These are phyloP conservation scores for carrot (Daucus carota) DNA, from an alignment of 129 eudicot genomes.

Conservation along the genomic window DH1_v3.0 NC_030385.2:9619501-9620000, in stretches of 20 bases:
- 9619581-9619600: neutral
- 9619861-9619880: too few relatives aligned
- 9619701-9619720: neutral
- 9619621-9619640: slow-evolving; percentile 2
- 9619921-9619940: too few relatives aligned
- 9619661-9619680: neutral
- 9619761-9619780: neutral
- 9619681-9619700: neutral
- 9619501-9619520: neutral
- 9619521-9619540: neutral
- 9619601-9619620: neutral
- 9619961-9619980: too few relatives aligned
- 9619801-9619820: too few relatives aligned
- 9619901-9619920: too few relatives aligned
- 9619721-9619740: neutral
- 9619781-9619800: too few relatives aligned
- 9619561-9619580: slow-evolving; percentile 2
- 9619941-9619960: too few relatives aligned
- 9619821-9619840: too few relatives aligned
- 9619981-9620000: too few relatives aligned
- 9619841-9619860: too few relatives aligned
- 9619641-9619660: slow-evolving; percentile 4
- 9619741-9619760: neutral
- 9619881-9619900: too few relatives aligned
- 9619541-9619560: neutral